Evolutionary conservation across 139 green algal species (phyloP).

Genomic region (Chlorella sp.): DNA sequence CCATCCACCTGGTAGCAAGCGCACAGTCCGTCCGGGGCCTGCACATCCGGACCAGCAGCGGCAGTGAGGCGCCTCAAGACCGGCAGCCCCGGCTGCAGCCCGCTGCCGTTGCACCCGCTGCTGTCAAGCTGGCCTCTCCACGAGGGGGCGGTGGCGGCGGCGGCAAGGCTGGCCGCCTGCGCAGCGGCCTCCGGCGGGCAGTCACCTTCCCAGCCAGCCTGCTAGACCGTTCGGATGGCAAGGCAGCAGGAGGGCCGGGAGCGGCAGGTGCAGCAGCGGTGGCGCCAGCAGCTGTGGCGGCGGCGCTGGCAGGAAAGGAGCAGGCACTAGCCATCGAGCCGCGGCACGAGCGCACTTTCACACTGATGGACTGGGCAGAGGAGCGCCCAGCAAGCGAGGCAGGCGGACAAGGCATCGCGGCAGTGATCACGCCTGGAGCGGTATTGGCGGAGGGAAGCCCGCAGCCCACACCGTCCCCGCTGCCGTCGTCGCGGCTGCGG

Average conservation of each 20-base stretch:
- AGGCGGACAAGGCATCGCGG: neutral
- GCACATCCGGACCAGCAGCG: neutral
- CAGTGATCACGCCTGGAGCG: neutral
- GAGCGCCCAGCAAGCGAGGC: neutral
- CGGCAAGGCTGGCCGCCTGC: neutral
- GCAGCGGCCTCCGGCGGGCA: neutral
- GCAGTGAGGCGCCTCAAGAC: neutral
- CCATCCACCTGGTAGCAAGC: constrained; percentile 1
- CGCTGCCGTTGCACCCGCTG: neutral
- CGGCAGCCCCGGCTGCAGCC: neutral
- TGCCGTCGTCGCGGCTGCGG: neutral
- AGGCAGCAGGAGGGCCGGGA: neutral
- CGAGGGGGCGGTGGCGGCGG: neutral
- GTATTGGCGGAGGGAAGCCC: too few relatives aligned
- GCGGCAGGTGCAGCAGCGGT: neutral
- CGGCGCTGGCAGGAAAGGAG: neutral
- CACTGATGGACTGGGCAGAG: constrained; percentile 1
- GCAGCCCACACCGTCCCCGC: neutral
- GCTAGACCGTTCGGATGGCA: neutral
- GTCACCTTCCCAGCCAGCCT: neutral
- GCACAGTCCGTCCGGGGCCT: neutral
- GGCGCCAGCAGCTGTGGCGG: neutral
- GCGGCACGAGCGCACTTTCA: neutral
- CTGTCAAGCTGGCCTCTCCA: neutral
- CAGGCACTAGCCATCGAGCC: neutral